A percentile compares a stretch with the other conserved stretches of the same genome.
Conservation (phyloP, 495 filamentous ascomycete genomes). For the Penicillium samsonianum region DNA sequence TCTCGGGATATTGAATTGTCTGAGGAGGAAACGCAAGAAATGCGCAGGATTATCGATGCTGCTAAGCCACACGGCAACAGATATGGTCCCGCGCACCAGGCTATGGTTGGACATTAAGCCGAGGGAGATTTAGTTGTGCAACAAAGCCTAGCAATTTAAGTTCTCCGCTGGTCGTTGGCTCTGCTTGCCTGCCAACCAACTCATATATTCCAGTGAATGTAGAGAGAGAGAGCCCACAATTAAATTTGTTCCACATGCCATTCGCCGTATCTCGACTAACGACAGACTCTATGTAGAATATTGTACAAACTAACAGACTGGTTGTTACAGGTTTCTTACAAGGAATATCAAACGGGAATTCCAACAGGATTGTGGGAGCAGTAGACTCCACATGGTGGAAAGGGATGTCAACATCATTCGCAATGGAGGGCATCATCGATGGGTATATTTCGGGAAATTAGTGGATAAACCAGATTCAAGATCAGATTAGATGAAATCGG, state of each 20-base stretch:
- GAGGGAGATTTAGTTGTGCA: not conserved
- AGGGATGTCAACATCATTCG: not conserved
- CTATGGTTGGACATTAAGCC: constrained; percentile 42
- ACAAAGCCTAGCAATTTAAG: too few species aligned
- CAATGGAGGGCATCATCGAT: not conserved
- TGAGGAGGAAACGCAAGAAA: constrained; percentile 38
- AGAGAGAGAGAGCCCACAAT: not conserved
- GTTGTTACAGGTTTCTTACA: not conserved
- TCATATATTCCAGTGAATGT: not conserved
- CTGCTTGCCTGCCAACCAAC: too few species aligned
- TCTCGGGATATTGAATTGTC: constrained; percentile 41
- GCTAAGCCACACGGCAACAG: constrained; percentile 42
- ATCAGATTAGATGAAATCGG: not conserved
- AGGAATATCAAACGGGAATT: not conserved
- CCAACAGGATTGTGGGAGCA: not conserved
- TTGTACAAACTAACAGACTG: not conserved
- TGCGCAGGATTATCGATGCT: constrained; percentile 42
- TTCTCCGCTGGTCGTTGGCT: too few species aligned
- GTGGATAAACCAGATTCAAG: not conserved
- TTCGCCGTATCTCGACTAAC: not conserved
- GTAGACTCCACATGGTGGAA: not conserved
- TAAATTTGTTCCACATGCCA: not conserved
- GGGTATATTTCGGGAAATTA: not conserved
- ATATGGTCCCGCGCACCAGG: constrained; percentile 34
- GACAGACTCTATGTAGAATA: not conserved